Evolutionary conservation across 1,139 yeast genomes (phyloP).

Genomic region (Debaryomyces udenii): DNA sequence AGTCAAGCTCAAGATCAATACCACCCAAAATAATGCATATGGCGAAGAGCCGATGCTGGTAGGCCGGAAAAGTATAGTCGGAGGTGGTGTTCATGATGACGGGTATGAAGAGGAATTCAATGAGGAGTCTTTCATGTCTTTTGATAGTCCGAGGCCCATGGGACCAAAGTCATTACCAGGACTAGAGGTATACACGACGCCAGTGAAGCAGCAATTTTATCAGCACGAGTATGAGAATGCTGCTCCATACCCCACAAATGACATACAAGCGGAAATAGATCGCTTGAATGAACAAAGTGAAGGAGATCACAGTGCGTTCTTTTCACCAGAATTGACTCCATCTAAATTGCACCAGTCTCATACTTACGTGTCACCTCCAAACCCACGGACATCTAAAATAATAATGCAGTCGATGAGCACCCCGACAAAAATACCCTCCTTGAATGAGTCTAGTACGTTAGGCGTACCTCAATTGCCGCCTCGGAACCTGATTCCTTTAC

Average conservation of each 20-base stretch:
- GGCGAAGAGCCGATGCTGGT: neutral
- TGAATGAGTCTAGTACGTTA: conserved; percentile 10
- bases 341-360: conserved; percentile 3
- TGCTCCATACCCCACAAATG: conserved; percentile 15
- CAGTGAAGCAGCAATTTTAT: conserved; percentile 2
- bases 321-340: conserved; percentile 6
- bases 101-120: conserved; percentile 1
- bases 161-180: conserved; percentile 48
- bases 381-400: conserved; percentile 16
- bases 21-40: conserved; percentile 1
- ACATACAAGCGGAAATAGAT: conserved; percentile 8
- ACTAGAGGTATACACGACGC: conserved; percentile 22
- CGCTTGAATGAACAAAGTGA: conserved; percentile 1
- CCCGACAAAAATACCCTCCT: conserved; percentile 24
- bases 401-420: conserved; percentile 18
- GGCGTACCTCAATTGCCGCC: conserved; percentile 4
- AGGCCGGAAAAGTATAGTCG: conserved; percentile 1
- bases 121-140: conserved; percentile 17
- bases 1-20: neutral
- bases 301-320: conserved; percentile 1
- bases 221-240: conserved; percentile 1
- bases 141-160: conserved; percentile 43
- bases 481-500: conserved; percentile 8
- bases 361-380: conserved; percentile 6
- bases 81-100: neutral